A percentile compares a stretch with the other conserved stretches of the same genome.
These are phyloP conservation scores for Aureobasidium sp. DNA, from an alignment of 2,329 filamentous ascomycete species.

Conservation along the genomic window DNA sequence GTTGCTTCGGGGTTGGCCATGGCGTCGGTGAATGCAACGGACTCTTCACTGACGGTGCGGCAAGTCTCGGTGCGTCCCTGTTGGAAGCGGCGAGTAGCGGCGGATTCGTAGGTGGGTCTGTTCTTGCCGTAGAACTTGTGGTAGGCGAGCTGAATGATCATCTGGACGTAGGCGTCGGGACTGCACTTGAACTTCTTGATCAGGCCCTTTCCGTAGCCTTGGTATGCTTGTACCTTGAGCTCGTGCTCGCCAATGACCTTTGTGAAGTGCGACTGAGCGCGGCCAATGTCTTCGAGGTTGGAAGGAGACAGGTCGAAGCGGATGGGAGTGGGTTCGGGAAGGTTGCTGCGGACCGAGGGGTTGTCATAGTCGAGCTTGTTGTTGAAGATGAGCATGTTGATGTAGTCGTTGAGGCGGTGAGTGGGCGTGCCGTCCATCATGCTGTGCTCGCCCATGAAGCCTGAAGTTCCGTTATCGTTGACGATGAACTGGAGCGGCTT, in stretches of 20 bases:
- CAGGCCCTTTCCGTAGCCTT: constrained; percentile 93
- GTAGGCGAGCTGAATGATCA: constrained; percentile 97
- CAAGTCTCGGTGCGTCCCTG: constrained; percentile 95
- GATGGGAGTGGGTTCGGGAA: constrained; percentile 72
- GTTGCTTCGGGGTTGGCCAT: constrained; percentile 65
- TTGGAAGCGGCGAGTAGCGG: constrained; percentile 90
- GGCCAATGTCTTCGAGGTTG: constrained; percentile 69
- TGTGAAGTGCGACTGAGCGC: constrained; percentile 71
- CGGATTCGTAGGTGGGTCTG: constrained; percentile 95
- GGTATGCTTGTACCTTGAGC: constrained; percentile 88
- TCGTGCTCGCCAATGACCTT: constrained; percentile 81
- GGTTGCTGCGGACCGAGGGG: constrained; percentile 67
- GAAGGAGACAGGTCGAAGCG: constrained; percentile 71
- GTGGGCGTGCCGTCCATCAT: constrained; percentile 99
- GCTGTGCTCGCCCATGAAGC: constrained; percentile 97
- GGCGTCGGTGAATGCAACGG: constrained; percentile 79
- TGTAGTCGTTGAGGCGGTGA: constrained; percentile 90
- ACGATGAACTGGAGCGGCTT: constrained; percentile 97
- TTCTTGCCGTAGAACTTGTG: constrained; percentile 99
- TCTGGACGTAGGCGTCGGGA: constrained; percentile 94
- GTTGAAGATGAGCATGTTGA: constrained; percentile 85
- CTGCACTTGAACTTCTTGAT: constrained; percentile 99
- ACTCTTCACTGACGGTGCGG: constrained; percentile 84
- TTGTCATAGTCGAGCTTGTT: constrained; percentile 89
- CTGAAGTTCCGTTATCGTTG: constrained; percentile 95